phyloP scores from a whole-genome alignment of 768 basidiomycete genomes.

The Kwoniella botswanensis region DNA sequence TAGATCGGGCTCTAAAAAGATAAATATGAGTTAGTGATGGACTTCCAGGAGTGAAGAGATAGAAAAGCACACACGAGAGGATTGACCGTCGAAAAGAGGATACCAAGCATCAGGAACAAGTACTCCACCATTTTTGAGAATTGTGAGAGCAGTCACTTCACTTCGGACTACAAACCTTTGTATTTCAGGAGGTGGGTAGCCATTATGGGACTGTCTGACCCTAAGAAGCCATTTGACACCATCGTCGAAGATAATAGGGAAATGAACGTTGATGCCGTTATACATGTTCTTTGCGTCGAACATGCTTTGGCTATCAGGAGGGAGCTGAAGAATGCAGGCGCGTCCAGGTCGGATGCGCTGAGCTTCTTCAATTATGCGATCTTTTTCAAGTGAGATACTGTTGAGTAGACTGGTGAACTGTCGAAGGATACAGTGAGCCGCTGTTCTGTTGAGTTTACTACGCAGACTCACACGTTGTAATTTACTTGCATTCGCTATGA shows the following conservation, averaged over 20 bases:
- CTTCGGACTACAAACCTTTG: background rate
- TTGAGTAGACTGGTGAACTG: too few relatives aligned
- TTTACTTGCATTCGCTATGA: too few relatives aligned
- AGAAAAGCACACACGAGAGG: too few relatives aligned
- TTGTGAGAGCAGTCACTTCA: slow-evolving; percentile 12
- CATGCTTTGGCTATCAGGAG: background rate
- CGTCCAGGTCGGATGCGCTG: background rate
- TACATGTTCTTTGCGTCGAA: background rate
- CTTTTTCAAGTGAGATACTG: too few relatives aligned
- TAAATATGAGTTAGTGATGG: background rate
- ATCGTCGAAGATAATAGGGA: slow-evolving; percentile 25
- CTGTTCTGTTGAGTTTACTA: too few relatives aligned
- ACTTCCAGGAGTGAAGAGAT: background rate
- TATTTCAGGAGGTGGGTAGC: background rate
- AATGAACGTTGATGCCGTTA: slow-evolving; percentile 22
- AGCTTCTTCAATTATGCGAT: background rate
- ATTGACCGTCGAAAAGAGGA: background rate
- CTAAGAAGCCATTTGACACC: slow-evolving; percentile 26
- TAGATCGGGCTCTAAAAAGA: background rate
- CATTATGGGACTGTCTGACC: slow-evolving; percentile 3
- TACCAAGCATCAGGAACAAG: background rate
- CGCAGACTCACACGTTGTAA: too few relatives aligned
- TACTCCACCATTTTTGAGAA: background rate
- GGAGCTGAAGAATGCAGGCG: background rate
- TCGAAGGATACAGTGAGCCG: too few relatives aligned